A percentile compares a stretch with the other conserved stretches of the same genome.
Evolutionary conservation across 1,284 basidiomycete species (phyloP).

Genomic region (Ganoderma sinense): DNA sequence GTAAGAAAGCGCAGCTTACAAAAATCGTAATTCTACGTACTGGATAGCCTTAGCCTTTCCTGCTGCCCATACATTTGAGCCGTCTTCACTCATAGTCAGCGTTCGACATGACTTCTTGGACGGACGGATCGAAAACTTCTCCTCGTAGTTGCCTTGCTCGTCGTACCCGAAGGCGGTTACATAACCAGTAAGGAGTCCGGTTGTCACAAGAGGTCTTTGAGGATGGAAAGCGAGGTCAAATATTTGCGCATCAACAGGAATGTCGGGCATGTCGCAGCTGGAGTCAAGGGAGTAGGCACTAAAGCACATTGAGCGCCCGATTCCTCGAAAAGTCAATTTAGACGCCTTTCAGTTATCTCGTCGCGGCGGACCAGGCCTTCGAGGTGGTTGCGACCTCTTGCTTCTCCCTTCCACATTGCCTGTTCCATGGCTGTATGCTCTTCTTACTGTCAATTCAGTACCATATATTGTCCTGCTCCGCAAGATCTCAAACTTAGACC

Average conservation of each 20-base stretch:
- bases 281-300: too few relatives aligned
- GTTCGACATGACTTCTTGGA: constrained; percentile 83
- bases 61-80: constrained; percentile 74
- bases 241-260: constrained; percentile 78
- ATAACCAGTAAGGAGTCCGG: constrained; percentile 84
- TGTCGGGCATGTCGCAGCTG: constrained; percentile 47
- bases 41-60: constrained; percentile 86
- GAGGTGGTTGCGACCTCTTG: too few relatives aligned
- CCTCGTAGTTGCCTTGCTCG: constrained; percentile 63
- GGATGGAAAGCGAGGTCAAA: constrained; percentile 94
- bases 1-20: neutral
- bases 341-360: too few relatives aligned
- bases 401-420: too few relatives aligned
- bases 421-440: too few relatives aligned
- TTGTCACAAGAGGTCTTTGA: constrained; percentile 69
- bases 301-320: too few relatives aligned
- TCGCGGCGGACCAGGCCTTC: too few relatives aligned
- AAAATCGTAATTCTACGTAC: constrained; percentile 55
- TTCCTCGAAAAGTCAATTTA: neutral
- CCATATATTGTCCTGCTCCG: too few relatives aligned
- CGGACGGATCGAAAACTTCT: constrained; percentile 64
- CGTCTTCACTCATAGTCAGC: constrained; percentile 70
- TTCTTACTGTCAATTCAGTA: too few relatives aligned
- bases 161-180: constrained; percentile 84
- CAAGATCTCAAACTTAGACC: too few relatives aligned